Conservation (phyloP, 2,329 filamentous ascomycete species). For the Orbilia quercus region DNA sequence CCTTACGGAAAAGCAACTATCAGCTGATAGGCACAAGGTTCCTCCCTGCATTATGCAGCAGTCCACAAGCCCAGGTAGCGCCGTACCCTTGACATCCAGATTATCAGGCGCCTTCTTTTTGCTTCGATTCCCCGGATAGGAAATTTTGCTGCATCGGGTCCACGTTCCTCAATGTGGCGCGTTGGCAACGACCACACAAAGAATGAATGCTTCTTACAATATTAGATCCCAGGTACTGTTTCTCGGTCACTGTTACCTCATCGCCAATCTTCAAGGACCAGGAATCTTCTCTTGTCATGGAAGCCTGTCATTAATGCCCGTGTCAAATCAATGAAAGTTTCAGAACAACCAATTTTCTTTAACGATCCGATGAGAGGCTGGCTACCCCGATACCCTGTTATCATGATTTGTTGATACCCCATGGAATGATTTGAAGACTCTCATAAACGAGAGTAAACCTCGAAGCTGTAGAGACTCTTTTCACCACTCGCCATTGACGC, state of each 20-base stretch:
- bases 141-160: constrained; percentile 55
- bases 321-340: constrained; percentile 54
- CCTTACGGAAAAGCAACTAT: constrained; percentile 52
- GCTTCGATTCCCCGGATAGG: constrained; percentile 54
- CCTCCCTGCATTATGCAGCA: constrained; percentile 36
- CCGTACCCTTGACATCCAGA: constrained; percentile 36
- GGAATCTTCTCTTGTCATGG: constrained; percentile 55
- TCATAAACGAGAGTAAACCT: constrained; percentile 52
- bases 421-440: constrained; percentile 28
- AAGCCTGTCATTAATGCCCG: constrained; percentile 42
- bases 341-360: constrained; percentile 46
- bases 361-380: constrained; percentile 54
- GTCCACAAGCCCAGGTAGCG: constrained; percentile 56
- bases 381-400: constrained; percentile 40
- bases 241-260: constrained; percentile 47
- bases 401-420: constrained; percentile 50
- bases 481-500: constrained; percentile 33
- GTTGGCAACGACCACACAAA: constrained; percentile 50
- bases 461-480: constrained; percentile 28
- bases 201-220: constrained; percentile 53
- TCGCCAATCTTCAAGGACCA: constrained; percentile 33
- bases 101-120: constrained; percentile 53
- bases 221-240: constrained; percentile 37
- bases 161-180: constrained; percentile 56
- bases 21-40: constrained; percentile 54